Evolutionary conservation across 2,329 filamentous ascomycete genomes (phyloP), one percentile per base, ranked within the genome.

Genomic region (Nakataea oryzae): DNA sequence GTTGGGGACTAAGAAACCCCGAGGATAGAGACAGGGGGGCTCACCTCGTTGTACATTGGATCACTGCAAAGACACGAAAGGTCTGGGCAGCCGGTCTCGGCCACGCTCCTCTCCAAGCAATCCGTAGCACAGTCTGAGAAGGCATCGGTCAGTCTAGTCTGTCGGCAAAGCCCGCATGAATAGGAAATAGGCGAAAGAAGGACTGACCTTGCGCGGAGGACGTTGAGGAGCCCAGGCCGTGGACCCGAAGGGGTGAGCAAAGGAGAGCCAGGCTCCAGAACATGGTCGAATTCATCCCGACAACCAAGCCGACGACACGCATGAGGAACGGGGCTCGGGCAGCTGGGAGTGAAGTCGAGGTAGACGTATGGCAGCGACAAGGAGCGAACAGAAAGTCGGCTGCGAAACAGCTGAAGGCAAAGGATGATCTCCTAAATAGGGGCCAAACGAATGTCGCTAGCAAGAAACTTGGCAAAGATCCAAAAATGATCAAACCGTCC

Each of bases 401-500:
- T 26, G 41, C 21, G 28, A 60, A 62, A 60, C 54, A 60, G 50
- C 60, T 61, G 58, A 26, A 62, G n/a, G 57, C 62, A 64, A 60
- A 64, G 62, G 57, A 58, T 61, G 54, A 32, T 58, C 58, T 55
- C 61, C 59, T 54, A 61, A 41, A 62, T 62, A 60, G 59, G 55
- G 59, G 62, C 58, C 60, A 62, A 64, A 57, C 60, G 60, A 62
- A 62, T 60, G 62, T 60, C 57, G 58, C 62, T 50, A 60, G 57
- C 54, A 34, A 56, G 32, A 57, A 50, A 61, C 58, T 61, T 61
- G 59, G 59, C 60, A 58, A 58, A 55, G 61, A 63, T 59, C 63
- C 61, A 67, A 66, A 66, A 63, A 65, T 64, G 62, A 62, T 56
- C 63, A 63, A 60, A 64, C 62, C 61, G 62, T 63, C 66, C 62